Percentiles rank a stretch among this genome's conserved stretches.
Conservation (phyloP, 805 yeast genomes). For the Lipomyces yamanashiensis region DNA sequence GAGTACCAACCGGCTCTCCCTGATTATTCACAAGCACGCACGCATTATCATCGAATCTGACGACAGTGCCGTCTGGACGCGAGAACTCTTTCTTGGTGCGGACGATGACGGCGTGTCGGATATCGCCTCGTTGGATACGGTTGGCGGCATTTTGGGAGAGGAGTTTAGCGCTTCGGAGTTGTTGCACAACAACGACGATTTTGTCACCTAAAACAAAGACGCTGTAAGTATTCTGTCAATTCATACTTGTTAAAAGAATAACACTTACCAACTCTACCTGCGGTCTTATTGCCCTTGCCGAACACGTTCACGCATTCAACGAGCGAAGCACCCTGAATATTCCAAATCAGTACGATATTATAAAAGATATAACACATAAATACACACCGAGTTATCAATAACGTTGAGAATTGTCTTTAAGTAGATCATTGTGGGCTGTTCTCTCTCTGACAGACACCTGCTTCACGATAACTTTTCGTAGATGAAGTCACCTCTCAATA, state of each 20-base stretch:
- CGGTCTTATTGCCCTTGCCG: slow-evolving; percentile 82
- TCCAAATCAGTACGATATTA: not conserved
- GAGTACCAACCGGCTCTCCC: slow-evolving; percentile 92
- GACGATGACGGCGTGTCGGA: slow-evolving; percentile 92
- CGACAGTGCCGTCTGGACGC: slow-evolving; percentile 84
- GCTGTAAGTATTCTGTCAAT: too few relatives aligned
- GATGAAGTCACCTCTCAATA: not conserved
- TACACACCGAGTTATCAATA: slow-evolving; percentile 76
- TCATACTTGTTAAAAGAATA: not conserved
- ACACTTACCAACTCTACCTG: slow-evolving; percentile 61
- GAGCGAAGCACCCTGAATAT: slow-evolving; percentile 60
- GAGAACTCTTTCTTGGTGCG: slow-evolving; percentile 81
- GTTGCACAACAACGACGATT: slow-evolving; percentile 81
- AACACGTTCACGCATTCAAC: slow-evolving; percentile 96
- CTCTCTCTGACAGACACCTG: not conserved
- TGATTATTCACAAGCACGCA: slow-evolving; percentile 92
- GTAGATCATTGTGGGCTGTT: slow-evolving; percentile 65
- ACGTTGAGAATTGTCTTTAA: slow-evolving; percentile 86
- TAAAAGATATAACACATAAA: not conserved
- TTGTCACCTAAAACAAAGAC: slow-evolving; percentile 65
- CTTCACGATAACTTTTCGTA: not conserved
- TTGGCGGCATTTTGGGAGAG: slow-evolving; percentile 45
- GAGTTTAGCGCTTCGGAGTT: slow-evolving; percentile 24
- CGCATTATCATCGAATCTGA: slow-evolving; percentile 94
- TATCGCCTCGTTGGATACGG: slow-evolving; percentile 92